Percentiles rank a stretch among this genome's conserved stretches.
phyloP scores from a whole-genome alignment of 306 rosid species.

The Ochetophila trinervis region DNA sequence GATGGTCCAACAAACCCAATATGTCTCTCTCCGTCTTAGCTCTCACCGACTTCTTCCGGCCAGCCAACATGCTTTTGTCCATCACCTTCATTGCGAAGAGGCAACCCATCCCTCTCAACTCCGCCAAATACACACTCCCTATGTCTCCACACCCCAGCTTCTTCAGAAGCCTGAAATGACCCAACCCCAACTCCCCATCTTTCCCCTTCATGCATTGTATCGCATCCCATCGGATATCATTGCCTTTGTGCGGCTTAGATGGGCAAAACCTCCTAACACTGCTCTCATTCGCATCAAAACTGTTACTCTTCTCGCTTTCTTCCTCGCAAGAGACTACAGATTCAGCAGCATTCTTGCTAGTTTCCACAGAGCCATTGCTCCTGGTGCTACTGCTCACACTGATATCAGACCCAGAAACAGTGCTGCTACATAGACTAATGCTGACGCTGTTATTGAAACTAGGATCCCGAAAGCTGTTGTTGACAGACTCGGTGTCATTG shows the following conservation, averaged over 20 bases:
- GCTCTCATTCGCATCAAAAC: conserved; percentile 24
- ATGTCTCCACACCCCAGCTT: conserved; percentile 64
- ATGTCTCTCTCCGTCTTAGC: conserved; percentile 61
- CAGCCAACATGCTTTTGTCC: conserved; percentile 52
- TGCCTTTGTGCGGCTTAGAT: conserved; percentile 61
- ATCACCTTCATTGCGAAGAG: conserved; percentile 58
- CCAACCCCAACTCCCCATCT: conserved; percentile 44
- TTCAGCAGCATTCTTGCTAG: conserved; percentile 20
- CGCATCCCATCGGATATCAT: conserved; percentile 50
- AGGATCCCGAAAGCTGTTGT: conserved; percentile 15
- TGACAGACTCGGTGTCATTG: conserved; percentile 18
- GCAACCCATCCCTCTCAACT: conserved; percentile 43
- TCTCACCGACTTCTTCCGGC: conserved; percentile 45
- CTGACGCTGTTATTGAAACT: conserved; percentile 27
- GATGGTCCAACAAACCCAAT: conserved; percentile 47
- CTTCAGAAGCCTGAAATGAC: conserved; percentile 55
- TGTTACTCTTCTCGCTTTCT: conserved; percentile 19
- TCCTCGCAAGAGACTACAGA: conserved; percentile 20
- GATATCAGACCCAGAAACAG: conserved; percentile 30
- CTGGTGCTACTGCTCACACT: conserved; percentile 36
- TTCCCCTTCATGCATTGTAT: conserved; percentile 36
- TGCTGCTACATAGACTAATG: conserved; percentile 36
- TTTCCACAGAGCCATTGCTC: conserved; percentile 24
- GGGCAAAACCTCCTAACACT: conserved; percentile 32
- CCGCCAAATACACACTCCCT: conserved; percentile 57